Evolutionary conservation across 1,139 yeast genomes (phyloP), one percentile per base, ranked within the genome.

Genomic region (Debaryomycetaceae sp.): DNA sequence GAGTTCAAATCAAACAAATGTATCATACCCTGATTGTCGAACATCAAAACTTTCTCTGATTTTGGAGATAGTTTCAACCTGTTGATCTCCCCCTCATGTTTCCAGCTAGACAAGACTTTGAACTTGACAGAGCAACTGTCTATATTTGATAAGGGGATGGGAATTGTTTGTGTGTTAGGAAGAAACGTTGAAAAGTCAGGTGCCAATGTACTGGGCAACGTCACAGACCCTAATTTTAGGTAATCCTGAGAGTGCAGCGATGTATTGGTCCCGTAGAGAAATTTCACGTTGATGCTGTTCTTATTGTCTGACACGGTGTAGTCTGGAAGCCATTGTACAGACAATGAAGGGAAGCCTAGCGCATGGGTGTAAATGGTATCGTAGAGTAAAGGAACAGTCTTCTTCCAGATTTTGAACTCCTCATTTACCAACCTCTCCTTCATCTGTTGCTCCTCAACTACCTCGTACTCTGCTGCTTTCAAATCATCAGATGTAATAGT

Each of bases 381-480:
- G 66, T 93, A 93, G 42, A 93, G 70, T 53, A 89, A 76, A 13
- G 96, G 97, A n/a, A 93, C 87, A 9, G 96, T 84, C 60, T 93
- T 93, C 65, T 91, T 91, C 99, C 99, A 93, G 46, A 87, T 87
- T 59, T 90, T 87, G 72, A 83, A 90, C 65, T 88, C 96, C 62
- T 80, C 85, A 52, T 80, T 80, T 49, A 72, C 66, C 22, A 78
- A 57, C 54, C 78, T 79, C 52, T 79, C 84, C 45, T 68, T 68
- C 46, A 66, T 61, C 55, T 77, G 83, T 55, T 75, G 78, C 47
- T 70, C 78, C 36, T 62, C 60, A 33, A 65, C 62, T 24, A 73
- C 59, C 45, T 68, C 75, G 40, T 53, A 62, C 46, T 68, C 71
- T 7, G 64, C 63, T 35, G 48, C 42, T 5, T 56, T 56, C 40